A percentile compares a stretch with the other conserved stretches of the same genome.
These are phyloP conservation scores for Aspergillus avenaceus DNA, from an alignment of 495 filamentous ascomycete species.

Conservation along the genomic window DNA sequence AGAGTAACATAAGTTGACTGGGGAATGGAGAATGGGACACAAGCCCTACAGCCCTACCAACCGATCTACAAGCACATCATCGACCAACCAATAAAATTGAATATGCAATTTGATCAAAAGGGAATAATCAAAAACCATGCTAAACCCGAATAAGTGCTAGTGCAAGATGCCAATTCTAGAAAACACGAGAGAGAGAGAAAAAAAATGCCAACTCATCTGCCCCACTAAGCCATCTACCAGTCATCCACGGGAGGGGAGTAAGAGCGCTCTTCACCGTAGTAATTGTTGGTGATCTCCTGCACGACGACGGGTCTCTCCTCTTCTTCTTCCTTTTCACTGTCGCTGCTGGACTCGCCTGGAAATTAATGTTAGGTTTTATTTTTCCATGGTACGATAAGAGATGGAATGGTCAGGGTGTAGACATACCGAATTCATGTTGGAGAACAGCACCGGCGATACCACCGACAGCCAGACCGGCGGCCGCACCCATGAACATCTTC, in stretches of 20 bases:
- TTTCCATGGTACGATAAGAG: neutral
- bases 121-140: too few relatives aligned
- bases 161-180: neutral
- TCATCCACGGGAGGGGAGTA: neutral
- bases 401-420: neutral
- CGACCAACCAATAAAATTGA: too few relatives aligned
- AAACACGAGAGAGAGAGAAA: neutral
- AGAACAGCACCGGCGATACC: slow-evolving; percentile 53
- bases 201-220: neutral
- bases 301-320: neutral
- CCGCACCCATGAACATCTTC: slow-evolving; percentile 46
- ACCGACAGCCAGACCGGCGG: slow-evolving; percentile 53
- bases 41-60: too few relatives aligned
- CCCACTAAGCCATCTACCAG: neutral
- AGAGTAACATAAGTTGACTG: too few relatives aligned
- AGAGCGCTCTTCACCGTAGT: neutral
- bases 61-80: too few relatives aligned
- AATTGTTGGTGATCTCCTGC: neutral
- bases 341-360: slow-evolving; percentile 6
- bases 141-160: neutral
- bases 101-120: too few relatives aligned
- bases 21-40: too few relatives aligned
- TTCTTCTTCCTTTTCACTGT: slow-evolving; percentile 7
- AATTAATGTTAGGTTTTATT: neutral
- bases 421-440: slow-evolving; percentile 50